Conservation (phyloP, 2,329 filamentous ascomycete genomes). For the Clonostachys rosea region DNA sequence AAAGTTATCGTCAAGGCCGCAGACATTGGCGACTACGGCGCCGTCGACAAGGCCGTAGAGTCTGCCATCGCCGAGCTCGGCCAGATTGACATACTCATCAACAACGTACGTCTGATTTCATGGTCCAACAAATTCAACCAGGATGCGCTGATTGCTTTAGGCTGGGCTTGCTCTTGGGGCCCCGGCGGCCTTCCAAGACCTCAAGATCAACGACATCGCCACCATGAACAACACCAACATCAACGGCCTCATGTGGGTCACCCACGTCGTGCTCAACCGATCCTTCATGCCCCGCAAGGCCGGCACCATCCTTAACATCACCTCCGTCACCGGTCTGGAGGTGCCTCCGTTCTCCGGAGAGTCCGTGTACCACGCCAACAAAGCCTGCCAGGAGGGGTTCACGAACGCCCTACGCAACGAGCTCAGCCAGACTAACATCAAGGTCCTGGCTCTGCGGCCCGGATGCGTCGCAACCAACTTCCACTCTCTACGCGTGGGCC, state of each 20-base stretch:
- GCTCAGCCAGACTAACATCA: slow-evolving; percentile 35
- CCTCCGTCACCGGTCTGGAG: slow-evolving; percentile 38
- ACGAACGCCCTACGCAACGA: slow-evolving; percentile 43
- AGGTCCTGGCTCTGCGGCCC: slow-evolving; percentile 37
- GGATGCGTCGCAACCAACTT: slow-evolving; percentile 44
- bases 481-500: slow-evolving; percentile 36
- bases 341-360: slow-evolving; percentile 42
- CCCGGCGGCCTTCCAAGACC: slow-evolving; percentile 30
- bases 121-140: no score
- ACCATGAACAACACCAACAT: slow-evolving; percentile 43
- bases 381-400: slow-evolving; percentile 41
- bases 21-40: slow-evolving; percentile 19
- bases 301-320: slow-evolving; percentile 43
- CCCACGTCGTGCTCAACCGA: slow-evolving; percentile 36
- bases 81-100: slow-evolving; percentile 37
- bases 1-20: slow-evolving; percentile 19
- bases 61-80: slow-evolving; percentile 15
- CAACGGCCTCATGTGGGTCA: slow-evolving; percentile 38
- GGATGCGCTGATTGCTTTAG: no score
- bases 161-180: slow-evolving; percentile 38
- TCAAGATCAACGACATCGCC: slow-evolving; percentile 31
- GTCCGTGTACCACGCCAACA: slow-evolving; percentile 41
- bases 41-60: slow-evolving; percentile 17
- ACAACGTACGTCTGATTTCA: slow-evolving; percentile 22
- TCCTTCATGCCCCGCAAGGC: slow-evolving; percentile 28